Evolutionary conservation across 768 basidiomycete species (phyloP), one percentile per base, ranked within the genome.

Genomic region (Brasilioporus rufonigricans): DNA sequence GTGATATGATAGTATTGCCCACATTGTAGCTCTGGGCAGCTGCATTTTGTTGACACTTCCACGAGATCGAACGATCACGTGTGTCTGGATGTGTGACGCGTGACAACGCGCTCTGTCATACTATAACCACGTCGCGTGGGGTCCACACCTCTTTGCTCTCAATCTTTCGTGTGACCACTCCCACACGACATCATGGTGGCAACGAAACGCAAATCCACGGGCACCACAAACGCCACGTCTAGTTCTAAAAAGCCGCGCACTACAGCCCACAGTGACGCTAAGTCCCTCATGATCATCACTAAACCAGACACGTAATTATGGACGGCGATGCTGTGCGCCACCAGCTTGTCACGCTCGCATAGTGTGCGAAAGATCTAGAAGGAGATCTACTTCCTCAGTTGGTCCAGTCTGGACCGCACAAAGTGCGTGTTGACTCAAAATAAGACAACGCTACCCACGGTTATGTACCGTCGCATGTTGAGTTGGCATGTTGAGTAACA

Each of bases 241-340:
- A 52, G 54, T 4, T 46, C 58, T 40, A 77, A 77, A 39, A 74
- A 68, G 57, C 19, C 68, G 24, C 71, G 66, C 39, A 52, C 23
- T 24, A 5, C 23, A 4, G 19, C 53, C 33, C 62, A 70, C 26
- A 65, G 69, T 21, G 71, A 74, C 43, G 76, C 73, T 9, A 66
- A 68, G 44, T 50, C 71, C 1, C 70, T 73, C 21, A 63, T 78
- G 6, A 72, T 80, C 56, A 71, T 82, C 46, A 68, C 67, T 10
- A 66, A 75, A 39, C 65, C 65, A 29, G 61, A 66, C n/a, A 62
- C 59, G 23, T 78, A 76, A 57, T 80, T 33, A 65, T 76, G 19
- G 70, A 69, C 44, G 69, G 71, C 7, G 69, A 71, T 14, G 67
- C 55, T 18, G 59, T 70, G 23, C 63, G 68, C 50, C 61, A 64